Evolutionary conservation across 2,329 filamentous ascomycete genomes (phyloP), one percentile per base, ranked within the genome.

Genomic region (Dactylellina haptotyla): DNA sequence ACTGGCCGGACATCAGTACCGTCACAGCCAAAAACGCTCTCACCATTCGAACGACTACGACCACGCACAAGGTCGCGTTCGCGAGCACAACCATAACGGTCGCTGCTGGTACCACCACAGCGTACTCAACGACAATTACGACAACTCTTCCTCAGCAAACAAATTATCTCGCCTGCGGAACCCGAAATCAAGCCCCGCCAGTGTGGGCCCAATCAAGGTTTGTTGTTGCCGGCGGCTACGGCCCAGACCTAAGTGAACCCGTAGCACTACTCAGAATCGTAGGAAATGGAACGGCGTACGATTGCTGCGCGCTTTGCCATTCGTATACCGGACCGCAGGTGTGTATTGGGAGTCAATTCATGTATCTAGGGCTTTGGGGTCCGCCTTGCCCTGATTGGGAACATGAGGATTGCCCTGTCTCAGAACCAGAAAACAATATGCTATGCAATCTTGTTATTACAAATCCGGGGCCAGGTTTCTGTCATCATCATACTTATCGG

Each of bases 301-400:
- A 67, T 20, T 67, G 64, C 18, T 67, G 64, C 18, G 53, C 61
- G 25, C 3, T 20, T 2, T 67, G 64, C n/a, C 64, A 67, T 9
- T 45, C 54, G 1, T 67, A 50, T 12, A 41, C 37, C 12, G 6
- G 12, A 16, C 39, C 28, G 2, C 54, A 45, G 1, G 16, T 43
- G 5, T 67, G 64, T 14, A 46, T 59, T 8, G 64, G 64, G 16
- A 67, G 16, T n/a, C 18, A 28, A n/a, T 67, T 9, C 18, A 39
- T 45, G 16, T 37, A 20, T 46, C 32, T 4, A 5, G 18, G 10
- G 32, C 39, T 8, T 51, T 41, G 34, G 46, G 45, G 32, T 6
- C 41, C 43, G 6, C 9, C 20, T 26, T 39, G 45, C 16, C 10
- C 14, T 43, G n/a, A 43, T 14, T 41, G 26, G 51, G 32, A 4